Conservation (phyloP, 176 grass and related monocot species). For the Microstegium vimineum region DNA sequence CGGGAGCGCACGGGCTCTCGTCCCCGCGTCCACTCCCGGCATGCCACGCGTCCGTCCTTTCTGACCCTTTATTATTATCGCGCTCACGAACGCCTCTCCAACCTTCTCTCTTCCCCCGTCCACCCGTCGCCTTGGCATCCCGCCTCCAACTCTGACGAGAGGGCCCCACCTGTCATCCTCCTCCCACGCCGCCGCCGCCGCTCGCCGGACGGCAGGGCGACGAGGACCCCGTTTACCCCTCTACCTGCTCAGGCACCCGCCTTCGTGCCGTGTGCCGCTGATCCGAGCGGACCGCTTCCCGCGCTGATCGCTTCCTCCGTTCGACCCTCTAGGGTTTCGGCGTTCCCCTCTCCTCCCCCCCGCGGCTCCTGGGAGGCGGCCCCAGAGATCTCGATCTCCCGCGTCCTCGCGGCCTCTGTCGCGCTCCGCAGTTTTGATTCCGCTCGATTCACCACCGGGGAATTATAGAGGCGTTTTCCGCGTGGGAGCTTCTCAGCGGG, state of each 20-base stretch:
- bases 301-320: constrained; percentile 6
- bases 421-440: not conserved
- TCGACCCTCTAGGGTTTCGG: constrained; percentile 41
- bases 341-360: not conserved
- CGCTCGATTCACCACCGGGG: constrained; percentile 12
- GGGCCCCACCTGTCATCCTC: constrained; percentile 35
- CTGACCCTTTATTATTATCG: constrained; percentile 10
- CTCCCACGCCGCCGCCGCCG: constrained; percentile 2
- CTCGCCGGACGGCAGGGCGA: constrained; percentile 43
- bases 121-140: not conserved
- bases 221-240: not conserved
- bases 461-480: constrained; percentile 1
- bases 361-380: not conserved
- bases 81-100: constrained; percentile 1
- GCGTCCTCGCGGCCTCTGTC: not conserved
- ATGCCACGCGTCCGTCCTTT: constrained; percentile 16
- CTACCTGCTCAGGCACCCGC: not conserved
- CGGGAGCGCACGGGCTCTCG: not conserved
- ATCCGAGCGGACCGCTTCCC: constrained; percentile 16
- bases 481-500: not conserved
- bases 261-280: not conserved
- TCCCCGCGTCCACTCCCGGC: not conserved
- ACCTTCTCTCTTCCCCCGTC: not conserved
- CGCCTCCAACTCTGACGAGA: constrained; percentile 14
- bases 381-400: constrained; percentile 33